These are phyloP conservation scores for Micractinium conductrix DNA, from an alignment of 139 green algal species.

Conservation along the genomic window DNA sequence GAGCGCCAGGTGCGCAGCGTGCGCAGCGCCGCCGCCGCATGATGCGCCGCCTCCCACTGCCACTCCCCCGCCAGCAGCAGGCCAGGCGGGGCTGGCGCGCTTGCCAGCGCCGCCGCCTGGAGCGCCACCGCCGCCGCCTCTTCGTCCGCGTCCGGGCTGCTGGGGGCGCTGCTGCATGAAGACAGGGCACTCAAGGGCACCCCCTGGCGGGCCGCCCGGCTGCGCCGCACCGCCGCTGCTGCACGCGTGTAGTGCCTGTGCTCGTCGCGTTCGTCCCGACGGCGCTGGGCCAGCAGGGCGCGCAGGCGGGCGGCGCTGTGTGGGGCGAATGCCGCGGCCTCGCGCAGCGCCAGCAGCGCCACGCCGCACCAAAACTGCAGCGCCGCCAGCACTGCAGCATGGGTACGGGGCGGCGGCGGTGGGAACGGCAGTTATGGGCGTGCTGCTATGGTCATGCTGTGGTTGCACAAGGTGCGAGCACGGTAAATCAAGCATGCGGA, in stretches of 20 bases:
- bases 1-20: not conserved
- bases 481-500: not conserved
- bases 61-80: slow-evolving; percentile 10
- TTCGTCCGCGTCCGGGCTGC: not conserved
- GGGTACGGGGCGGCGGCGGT: not conserved
- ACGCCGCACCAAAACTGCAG: slow-evolving; percentile 23
- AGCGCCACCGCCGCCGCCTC: not conserved
- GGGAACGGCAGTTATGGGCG: not conserved
- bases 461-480: not conserved
- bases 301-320: not conserved
- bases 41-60: slow-evolving; percentile 11
- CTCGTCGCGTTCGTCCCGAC: not conserved
- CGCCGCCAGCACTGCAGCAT: slow-evolving; percentile 12
- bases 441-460: too few species aligned
- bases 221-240: not conserved
- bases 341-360: not conserved
- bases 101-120: not conserved
- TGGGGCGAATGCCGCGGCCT: not conserved
- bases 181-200: not conserved
- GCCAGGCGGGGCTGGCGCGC: not conserved
- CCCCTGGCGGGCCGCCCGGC: not conserved
- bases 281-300: not conserved
- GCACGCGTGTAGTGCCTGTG: not conserved
- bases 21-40: not conserved
- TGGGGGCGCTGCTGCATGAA: not conserved